A percentile compares a stretch with the other conserved stretches of the same genome.
Conservation (phyloP, 768 basidiomycete species). For the Naganishia friedmannii region DNA sequence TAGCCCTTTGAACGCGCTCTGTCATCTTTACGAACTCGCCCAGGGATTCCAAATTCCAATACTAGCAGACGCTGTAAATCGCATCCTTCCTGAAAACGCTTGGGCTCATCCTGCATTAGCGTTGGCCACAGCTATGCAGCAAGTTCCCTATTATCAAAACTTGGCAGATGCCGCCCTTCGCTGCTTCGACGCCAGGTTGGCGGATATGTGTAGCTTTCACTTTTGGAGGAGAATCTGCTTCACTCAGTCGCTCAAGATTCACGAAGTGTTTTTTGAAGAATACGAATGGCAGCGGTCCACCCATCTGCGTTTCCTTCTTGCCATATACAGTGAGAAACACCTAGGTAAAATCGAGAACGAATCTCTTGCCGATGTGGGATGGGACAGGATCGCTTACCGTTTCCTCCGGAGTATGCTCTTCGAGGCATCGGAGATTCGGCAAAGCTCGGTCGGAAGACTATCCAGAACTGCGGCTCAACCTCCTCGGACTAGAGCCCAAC, state of each 20-base stretch:
- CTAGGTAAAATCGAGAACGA: not conserved
- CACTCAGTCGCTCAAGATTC: not conserved
- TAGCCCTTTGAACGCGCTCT: not conserved
- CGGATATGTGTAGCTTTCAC: conserved; percentile 3
- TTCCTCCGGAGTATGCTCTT: not conserved
- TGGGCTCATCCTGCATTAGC: not conserved
- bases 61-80: not conserved
- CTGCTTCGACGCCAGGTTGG: not conserved
- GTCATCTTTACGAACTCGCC: not conserved
- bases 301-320: not conserved
- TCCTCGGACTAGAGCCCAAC: too few species aligned
- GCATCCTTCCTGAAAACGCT: not conserved
- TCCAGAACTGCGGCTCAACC: too few species aligned
- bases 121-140: not conserved
- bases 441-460: too few species aligned
- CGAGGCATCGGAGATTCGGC: not conserved
- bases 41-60: not conserved
- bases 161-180: not conserved
- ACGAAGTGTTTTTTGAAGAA: not conserved
- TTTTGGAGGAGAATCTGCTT: not conserved
- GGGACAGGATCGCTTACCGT: not conserved
- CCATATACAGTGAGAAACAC: not conserved
- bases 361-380: not conserved
- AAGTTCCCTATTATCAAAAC: not conserved
- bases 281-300: not conserved